Conservation (phyloP, 176 grass and related monocot genomes). For the Cymbopogon citratus region DNA sequence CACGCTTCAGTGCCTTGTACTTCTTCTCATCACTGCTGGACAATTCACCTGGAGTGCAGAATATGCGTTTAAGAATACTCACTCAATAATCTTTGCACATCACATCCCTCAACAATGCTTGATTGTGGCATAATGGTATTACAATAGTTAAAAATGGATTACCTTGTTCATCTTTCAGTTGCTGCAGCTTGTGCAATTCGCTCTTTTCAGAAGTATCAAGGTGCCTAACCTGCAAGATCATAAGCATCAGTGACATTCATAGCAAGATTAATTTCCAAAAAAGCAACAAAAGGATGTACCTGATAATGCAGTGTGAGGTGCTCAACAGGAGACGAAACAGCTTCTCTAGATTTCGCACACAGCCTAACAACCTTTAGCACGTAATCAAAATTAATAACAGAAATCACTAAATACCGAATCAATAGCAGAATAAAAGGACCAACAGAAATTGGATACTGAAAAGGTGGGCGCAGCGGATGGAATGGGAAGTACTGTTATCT, state of each 20-base stretch:
- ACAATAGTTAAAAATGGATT: neutral
- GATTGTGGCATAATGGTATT: neutral
- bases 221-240: constrained; percentile 66
- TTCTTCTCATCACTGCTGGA: constrained; percentile 99
- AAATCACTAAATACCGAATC: neutral
- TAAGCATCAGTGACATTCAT: neutral
- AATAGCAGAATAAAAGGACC: neutral
- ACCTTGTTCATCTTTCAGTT: constrained; percentile 99
- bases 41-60: constrained; percentile 64
- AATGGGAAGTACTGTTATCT: neutral
- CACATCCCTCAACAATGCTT: neutral
- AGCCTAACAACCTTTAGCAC: constrained; percentile 76
- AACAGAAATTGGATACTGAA: neutral
- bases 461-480: neutral
- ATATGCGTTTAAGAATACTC: neutral
- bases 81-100: neutral
- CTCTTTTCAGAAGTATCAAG: constrained; percentile 99
- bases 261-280: neutral
- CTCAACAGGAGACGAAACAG: constrained; percentile 96
- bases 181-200: constrained; percentile 93
- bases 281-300: constrained; percentile 47
- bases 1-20: constrained; percentile 95
- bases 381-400: neutral
- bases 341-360: constrained; percentile 99
- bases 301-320: constrained; percentile 99